Base-by-base conservation (phyloP, 768 basidiomycete genomes). In the Leccinum disarticulatum region DNA sequence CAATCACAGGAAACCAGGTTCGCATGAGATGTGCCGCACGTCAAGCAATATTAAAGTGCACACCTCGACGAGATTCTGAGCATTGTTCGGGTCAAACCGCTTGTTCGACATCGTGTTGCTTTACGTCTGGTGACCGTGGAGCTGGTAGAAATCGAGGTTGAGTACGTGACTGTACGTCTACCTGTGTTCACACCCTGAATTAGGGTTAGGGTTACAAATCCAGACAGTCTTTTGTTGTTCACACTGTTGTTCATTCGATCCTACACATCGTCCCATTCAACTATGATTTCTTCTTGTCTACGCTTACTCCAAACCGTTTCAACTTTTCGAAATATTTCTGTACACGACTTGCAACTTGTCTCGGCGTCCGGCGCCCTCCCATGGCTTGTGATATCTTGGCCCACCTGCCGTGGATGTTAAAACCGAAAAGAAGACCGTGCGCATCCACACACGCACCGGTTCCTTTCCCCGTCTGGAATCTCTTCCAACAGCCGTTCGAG, bases 21-120 rank as follows among this genome's bases (percentile, higher is more conserved):
- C 57, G 41, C 38, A 61, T 68, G 59, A 56, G 50, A 61, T 58
- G 63, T 55, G 61, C 56, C 25, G 36, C 28, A 54, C n/a, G n/a
- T n/a, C 46, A 57, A 57, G 33, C 50, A 25, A 47, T 46, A 43
- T 43, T 28, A 17, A 55, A 63, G 48, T 22, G 71, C 83, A 64
- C 70, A 93, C 92, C 85, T 98, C 94, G 62, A 85, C 77, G 67
- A 87, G 81, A 80, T 98, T 98, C 75, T 95, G 91, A n/a, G 94
- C 93, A 60, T 85, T 90, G 66, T 94, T 84, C 41, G 95, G 86
- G 75, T 97, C 93, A 70, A 98, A 96, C 65, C 77, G 76, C 54
- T 70, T 64, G 61, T 76, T 74, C 17, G 83, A 72, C 80, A 84
- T 84, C 59, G 66, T 74, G 57, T 53, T 57, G 6, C 46, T 63